Base-by-base conservation (phyloP, 176 grass and related monocot genomes). In the Typha latifolia region DNA sequence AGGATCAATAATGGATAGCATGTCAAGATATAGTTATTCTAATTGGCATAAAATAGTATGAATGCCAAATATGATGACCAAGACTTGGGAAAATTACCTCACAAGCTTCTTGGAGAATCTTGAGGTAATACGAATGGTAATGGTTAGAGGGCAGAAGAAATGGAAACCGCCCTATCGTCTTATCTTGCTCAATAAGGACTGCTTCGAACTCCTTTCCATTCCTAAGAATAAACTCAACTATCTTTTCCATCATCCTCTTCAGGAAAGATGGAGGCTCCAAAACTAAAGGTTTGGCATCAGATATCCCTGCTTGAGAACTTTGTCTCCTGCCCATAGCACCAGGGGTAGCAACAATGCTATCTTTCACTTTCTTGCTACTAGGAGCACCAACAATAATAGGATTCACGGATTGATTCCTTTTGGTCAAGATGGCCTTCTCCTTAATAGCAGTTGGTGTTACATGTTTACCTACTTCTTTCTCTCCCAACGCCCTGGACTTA, bases 131-230 rank as follows among this genome's bases (percentile, higher is more conserved):
- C 0, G 81, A 67, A 78, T 87, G 89, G 74, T 92, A 92, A 49
- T 79, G 85, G 82, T 97, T 91, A 47, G 81, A 84, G 10, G 85
- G 31, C 27, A 92, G 61, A 85, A 97, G 84, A 89, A 97, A 97
- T 21, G 89, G 83, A 72, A 97, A 92, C 66, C 85, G 83, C 61
- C 86, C 84, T 48, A 77, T 78, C 32, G 72, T 66, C 68, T 79
- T 90, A 67, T 97, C 94, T 82, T 97, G 94, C 48, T 92, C 85
- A 72, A 97, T 84, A 51, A 97, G 81, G 51, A 92, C 84, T 65
- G 74, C 80, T 73, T 97, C 89, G 51, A 97, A 91, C 62, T 97
- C 89, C 59, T 88, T 85, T 49, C 94, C 94, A 19, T 97, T 97
- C 69, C 78, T 92, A 16, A 84, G 50, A 82, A 97, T 84, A 34